Base-by-base conservation (phyloP, 1,284 basidiomycete species). In the Leccinum fallax region DNA sequence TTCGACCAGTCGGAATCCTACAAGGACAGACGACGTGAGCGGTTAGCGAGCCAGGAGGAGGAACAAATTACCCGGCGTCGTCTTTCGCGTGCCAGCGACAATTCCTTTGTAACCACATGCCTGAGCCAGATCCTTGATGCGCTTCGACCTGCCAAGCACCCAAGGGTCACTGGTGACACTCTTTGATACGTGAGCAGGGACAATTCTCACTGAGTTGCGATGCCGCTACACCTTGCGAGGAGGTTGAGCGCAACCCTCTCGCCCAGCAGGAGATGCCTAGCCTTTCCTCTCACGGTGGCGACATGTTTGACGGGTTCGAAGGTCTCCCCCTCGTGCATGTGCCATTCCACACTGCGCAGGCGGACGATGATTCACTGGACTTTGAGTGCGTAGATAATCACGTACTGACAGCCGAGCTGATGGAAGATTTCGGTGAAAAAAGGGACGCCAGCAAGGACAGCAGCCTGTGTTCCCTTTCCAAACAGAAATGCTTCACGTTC, bases 11-110 rank as follows among this genome's bases (percentile, higher is more conserved):
- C 97, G 83, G 81, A 99, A 99, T 0, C 95, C 94, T 85, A 69
- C 10, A 4, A 61, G 60, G 26, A 53, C 40, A 49, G 51, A 53
- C 1, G 8, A 16, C 6, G 54, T 63, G 52, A 63, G 49, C 13
- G 56, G 21, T 60, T 48, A 24, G 59, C 8, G 52, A 32, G 38
- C 40, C 9, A 19, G 61, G 15, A 67, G 43, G 34, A 30, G 53
- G 26, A 26, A 46, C n/a, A 74, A 28, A 28, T 58, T 74, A 84
- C 90, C 94, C n/a, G 97, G 97, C 2, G 97, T 98, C 0, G 97
- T 99, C 83, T 99, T 99, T 63, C 97, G 83, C 21, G 97, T 99
- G 13, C 97, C 97, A 11, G 97, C 97, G 59, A 99, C 87, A 66
- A 93, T 88, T 3, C 97, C 97, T 61, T 88, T 83, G 81, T 90